Conservation (phyloP, 331 rosid species). For the Saraca asoca region DNA sequence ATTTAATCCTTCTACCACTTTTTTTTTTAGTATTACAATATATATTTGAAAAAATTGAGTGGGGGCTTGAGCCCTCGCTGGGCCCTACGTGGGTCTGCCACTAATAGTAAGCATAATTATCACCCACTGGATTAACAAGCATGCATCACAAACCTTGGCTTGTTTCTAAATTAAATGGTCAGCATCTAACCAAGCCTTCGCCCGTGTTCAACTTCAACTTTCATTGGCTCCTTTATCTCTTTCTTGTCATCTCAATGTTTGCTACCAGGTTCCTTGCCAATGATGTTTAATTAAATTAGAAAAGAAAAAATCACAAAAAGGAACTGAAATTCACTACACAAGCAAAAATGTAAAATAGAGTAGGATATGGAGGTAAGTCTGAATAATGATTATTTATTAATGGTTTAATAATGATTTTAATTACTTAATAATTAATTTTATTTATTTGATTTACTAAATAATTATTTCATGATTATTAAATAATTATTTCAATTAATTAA, state of each 20-base stretch:
- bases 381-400: too few relatives aligned
- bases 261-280: conserved; percentile 77
- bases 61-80: too few relatives aligned
- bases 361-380: conserved; percentile 5
- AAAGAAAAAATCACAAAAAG: conserved; percentile 19
- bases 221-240: conserved; percentile 84
- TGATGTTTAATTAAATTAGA: conserved; percentile 26
- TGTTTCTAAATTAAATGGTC: conserved; percentile 96
- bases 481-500: too few relatives aligned
- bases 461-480: too few relatives aligned
- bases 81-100: too few relatives aligned
- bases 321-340: conserved; percentile 13
- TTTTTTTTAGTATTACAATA: too few relatives aligned
- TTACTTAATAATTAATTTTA: too few relatives aligned
- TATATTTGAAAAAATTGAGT: too few relatives aligned
- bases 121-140: conserved; percentile 2
- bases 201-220: conserved; percentile 81
- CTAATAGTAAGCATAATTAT: neutral
- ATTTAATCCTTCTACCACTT: too few relatives aligned
- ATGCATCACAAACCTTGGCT: conserved; percentile 68
- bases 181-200: conserved; percentile 87
- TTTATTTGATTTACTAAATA: too few relatives aligned
- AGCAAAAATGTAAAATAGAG: conserved; percentile 10
- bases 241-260: conserved; percentile 75
- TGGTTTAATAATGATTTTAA: too few relatives aligned